Percentiles rank a stretch among this genome's conserved stretches.
These are phyloP conservation scores for Fremontodendron californicum DNA, from an alignment of 345 rosid genomes.

Conservation along the genomic window DNA sequence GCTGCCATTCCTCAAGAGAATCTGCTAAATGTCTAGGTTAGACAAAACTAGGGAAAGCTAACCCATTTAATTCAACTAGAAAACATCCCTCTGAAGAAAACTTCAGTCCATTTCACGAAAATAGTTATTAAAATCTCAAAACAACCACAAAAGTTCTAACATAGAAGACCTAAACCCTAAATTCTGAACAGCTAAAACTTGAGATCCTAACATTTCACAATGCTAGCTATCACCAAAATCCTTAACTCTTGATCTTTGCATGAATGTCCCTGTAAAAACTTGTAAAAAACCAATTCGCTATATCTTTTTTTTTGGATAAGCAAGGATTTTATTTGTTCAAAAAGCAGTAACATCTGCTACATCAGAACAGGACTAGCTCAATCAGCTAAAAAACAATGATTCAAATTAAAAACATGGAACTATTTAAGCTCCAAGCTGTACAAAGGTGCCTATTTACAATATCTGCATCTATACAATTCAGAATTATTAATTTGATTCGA, in stretches of 20 bases:
- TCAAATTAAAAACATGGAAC: neutral
- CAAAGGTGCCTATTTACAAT: neutral
- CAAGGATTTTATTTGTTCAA: neutral
- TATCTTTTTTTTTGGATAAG: neutral
- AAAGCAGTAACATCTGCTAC: too few relatives aligned
- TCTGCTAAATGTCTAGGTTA: neutral
- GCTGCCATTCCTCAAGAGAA: neutral
- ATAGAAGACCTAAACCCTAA: neutral
- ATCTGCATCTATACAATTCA: neutral
- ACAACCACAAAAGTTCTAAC: neutral
- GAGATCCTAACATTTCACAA: neutral
- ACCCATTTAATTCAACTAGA: conserved; percentile 3
- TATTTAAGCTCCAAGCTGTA: neutral
- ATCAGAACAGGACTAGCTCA: neutral
- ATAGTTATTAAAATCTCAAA: neutral
- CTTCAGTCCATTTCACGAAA: neutral
- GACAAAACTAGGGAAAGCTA: neutral
- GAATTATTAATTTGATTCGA: neutral
- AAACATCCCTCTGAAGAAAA: neutral
- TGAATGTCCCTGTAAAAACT: neutral
- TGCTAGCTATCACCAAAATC: neutral
- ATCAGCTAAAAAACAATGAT: neutral
- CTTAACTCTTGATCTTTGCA: neutral
- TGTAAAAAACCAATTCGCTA: neutral
- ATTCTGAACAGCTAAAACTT: neutral